These are phyloP conservation scores for Friedmanniomyces endolithicus DNA, from an alignment of 495 filamentous ascomycete species.

Conservation along the genomic window DNA sequence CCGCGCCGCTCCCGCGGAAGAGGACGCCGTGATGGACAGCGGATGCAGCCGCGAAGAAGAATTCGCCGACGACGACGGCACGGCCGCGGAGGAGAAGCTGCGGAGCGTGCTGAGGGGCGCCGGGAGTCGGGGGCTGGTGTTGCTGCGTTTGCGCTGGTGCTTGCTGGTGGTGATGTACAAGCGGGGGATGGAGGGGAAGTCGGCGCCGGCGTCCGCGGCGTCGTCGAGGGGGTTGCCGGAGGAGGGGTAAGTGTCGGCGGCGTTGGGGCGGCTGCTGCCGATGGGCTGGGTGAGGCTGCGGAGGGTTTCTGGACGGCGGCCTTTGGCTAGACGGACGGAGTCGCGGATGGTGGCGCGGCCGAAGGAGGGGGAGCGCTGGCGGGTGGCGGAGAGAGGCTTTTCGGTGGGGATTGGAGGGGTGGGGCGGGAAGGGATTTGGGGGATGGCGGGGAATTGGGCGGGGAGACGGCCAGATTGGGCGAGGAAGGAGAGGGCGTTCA, in stretches of 20 bases:
- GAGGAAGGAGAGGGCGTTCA: conserved; percentile 86
- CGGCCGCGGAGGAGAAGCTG: conserved; percentile 23
- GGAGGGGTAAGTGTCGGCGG: too few species aligned
- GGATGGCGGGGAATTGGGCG: conserved; percentile 1
- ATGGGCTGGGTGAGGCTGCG: conserved; percentile 14
- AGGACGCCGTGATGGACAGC: conserved; percentile 1
- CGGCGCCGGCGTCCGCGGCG: conserved; percentile 51
- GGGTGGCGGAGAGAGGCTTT: conserved; percentile 43
- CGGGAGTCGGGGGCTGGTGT: conserved; percentile 35
- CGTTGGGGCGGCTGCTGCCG: not conserved
- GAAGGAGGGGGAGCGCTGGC: conserved; percentile 30
- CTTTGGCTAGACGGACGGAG: conserved; percentile 81
- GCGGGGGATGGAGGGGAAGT: conserved; percentile 68
- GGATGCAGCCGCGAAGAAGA: conserved; percentile 7
- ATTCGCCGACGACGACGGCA: conserved; percentile 21
- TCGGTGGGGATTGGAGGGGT: not conserved
- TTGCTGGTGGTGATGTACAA: conserved; percentile 40
- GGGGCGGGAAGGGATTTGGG: not conserved
- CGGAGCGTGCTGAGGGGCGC: conserved; percentile 20
- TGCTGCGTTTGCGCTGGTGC: conserved; percentile 73
- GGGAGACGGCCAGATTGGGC: conserved; percentile 42
- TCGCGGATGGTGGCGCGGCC: conserved; percentile 64
- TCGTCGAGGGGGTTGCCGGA: not conserved
- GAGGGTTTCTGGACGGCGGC: conserved; percentile 33
- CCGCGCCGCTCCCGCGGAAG: conserved; percentile 10